phyloP scores from a whole-genome alignment of 768 basidiomycete genomes.

The Russula virescens region DNA sequence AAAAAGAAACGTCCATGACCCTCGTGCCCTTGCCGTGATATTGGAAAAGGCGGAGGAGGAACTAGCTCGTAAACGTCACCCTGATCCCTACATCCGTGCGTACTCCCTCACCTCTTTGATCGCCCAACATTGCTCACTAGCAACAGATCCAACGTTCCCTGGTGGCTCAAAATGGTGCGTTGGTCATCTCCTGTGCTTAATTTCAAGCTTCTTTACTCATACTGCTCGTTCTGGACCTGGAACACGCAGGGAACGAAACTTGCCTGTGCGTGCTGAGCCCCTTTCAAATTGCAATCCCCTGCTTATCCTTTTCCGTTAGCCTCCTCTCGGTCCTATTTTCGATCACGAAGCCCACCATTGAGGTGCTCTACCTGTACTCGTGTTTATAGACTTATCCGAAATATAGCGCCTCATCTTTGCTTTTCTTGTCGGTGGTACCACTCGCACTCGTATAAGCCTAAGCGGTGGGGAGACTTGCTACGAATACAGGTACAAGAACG shows the following conservation, averaged over 20 bases:
- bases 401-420: background rate
- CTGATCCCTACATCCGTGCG: slow-evolving; percentile 86
- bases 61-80: slow-evolving; percentile 64
- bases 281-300: background rate
- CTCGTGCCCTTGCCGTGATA: slow-evolving; percentile 71
- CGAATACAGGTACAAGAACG: background rate
- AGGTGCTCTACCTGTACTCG: background rate
- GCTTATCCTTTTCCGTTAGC: background rate
- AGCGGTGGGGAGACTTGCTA: background rate
- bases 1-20: slow-evolving; percentile 73
- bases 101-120: background rate
- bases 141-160: slow-evolving; percentile 68
- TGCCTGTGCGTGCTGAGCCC: slow-evolving; percentile 49
- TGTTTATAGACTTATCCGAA: background rate
- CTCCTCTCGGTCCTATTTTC: slow-evolving; percentile 23
- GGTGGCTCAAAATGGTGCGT: slow-evolving; percentile 96
- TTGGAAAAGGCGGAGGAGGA: slow-evolving; percentile 75
- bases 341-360: slow-evolving; percentile 21
- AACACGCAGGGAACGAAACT: slow-evolving; percentile 66
- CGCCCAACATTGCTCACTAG: background rate
- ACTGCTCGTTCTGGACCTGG: background rate
- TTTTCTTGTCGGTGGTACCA: background rate
- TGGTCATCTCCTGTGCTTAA: background rate
- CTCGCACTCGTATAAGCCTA: background rate
- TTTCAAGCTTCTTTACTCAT: slow-evolving; percentile 10